Percentiles rank a stretch among this genome's conserved stretches.
phyloP scores from a whole-genome alignment of 1,284 basidiomycete genomes.

The Moesziomyces parantarcticus region DNA sequence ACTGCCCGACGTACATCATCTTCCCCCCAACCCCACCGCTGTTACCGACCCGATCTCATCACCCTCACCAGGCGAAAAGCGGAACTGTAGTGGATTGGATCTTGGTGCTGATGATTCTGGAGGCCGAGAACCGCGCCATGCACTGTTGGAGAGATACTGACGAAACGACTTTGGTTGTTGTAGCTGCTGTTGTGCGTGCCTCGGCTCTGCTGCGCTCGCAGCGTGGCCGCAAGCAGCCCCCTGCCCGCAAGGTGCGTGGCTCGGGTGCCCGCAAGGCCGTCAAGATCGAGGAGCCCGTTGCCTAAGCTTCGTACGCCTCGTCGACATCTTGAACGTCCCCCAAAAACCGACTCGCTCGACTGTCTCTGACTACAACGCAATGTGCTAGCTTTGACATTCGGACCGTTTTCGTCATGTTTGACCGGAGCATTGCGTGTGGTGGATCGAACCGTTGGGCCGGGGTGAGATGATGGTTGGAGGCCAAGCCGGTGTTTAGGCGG shows the following conservation, averaged over 20 bases:
- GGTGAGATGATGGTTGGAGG: too few species aligned
- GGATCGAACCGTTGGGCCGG: too few species aligned
- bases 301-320: constrained; percentile 20
- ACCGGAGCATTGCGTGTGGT: too few species aligned
- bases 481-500: too few species aligned
- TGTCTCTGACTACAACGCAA: too few species aligned
- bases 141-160: constrained; percentile 21
- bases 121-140: not conserved
- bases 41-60: not conserved
- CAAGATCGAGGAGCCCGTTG: constrained; percentile 38
- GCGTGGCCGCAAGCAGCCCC: constrained; percentile 48
- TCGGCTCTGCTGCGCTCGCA: constrained; percentile 62
- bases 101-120: too few species aligned
- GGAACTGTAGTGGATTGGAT: too few species aligned
- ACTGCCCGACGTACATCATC: constrained; percentile 38
- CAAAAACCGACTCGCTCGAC: not conserved
- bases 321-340: constrained; percentile 2
- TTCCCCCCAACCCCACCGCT: too few species aligned
- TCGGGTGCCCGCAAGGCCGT: constrained; percentile 47
- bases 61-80: too few species aligned
- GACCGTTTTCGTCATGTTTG: too few species aligned
- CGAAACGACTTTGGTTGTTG: constrained; percentile 11
- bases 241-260: constrained; percentile 49
- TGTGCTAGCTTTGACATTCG: too few species aligned
- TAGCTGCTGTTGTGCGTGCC: constrained; percentile 64